A percentile compares a stretch with the other conserved stretches of the same genome.
Conservation (phyloP, 2,329 filamentous ascomycete species). For the Sordariomycetes sp. region DNA sequence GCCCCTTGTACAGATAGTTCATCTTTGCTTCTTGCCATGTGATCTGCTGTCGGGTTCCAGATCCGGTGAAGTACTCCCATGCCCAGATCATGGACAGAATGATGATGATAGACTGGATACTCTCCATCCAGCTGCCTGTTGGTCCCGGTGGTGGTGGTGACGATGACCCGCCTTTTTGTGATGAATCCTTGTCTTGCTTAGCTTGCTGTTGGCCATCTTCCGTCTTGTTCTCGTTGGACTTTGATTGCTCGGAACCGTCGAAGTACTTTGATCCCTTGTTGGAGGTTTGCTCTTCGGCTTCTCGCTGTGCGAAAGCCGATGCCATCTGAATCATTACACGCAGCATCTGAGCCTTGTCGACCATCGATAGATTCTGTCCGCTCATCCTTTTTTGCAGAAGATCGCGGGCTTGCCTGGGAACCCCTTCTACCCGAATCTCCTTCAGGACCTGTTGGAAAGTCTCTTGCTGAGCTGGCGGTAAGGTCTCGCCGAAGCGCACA, state of each 20-base stretch:
- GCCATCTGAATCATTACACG: constrained; percentile 20
- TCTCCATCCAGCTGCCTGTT: constrained; percentile 19
- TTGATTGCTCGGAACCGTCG: not conserved
- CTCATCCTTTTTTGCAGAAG: constrained; percentile 42
- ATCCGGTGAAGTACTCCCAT: constrained; percentile 1
- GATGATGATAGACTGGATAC: constrained; percentile 23
- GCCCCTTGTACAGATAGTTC: constrained; percentile 89
- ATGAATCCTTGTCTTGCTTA: not conserved
- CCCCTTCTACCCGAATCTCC: constrained; percentile 56
- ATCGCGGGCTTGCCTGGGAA: constrained; percentile 58
- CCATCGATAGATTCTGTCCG: constrained; percentile 39
- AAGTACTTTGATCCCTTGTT: not conserved
- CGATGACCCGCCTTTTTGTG: not conserved
- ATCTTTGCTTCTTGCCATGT: constrained; percentile 96
- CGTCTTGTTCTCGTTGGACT: constrained; percentile 1
- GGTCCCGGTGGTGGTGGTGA: too few relatives aligned
- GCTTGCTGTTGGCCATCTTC: constrained; percentile 3
- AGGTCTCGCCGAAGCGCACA: constrained; percentile 48
- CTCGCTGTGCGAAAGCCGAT: constrained; percentile 19
- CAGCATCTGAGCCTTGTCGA: constrained; percentile 27
- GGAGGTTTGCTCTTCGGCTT: constrained; percentile 19
- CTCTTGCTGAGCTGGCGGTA: constrained; percentile 54
- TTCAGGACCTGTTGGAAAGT: constrained; percentile 51
- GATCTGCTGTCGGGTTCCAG: constrained; percentile 51
- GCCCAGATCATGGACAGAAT: constrained; percentile 11